Percentiles rank a stretch among this genome's conserved stretches.
phyloP scores from a whole-genome alignment of 495 filamentous ascomycete genomes.

The Tuber indicum region DNA sequence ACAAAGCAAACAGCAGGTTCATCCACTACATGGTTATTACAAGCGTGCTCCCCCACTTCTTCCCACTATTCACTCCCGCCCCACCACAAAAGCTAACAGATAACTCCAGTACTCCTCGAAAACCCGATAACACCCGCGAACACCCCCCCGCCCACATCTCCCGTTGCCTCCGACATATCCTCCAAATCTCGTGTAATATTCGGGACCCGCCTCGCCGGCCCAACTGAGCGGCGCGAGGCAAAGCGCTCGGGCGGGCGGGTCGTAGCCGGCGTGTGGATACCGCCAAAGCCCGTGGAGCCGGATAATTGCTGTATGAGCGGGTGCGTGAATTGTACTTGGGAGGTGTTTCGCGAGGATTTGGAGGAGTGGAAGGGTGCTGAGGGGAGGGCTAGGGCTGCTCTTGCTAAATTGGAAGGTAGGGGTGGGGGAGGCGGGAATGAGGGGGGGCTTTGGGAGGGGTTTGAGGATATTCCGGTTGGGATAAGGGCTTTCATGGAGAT shows the following conservation, averaged over 20 bases:
- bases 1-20: conserved; percentile 19
- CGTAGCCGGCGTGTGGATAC: conserved; percentile 73
- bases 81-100: background rate
- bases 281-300: conserved; percentile 75
- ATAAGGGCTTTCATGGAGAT: conserved; percentile 96
- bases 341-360: conserved; percentile 33
- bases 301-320: conserved; percentile 99
- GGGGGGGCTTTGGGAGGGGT: conserved; percentile 51
- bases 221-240: conserved; percentile 58
- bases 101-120: conserved; percentile 25
- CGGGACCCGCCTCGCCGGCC: conserved; percentile 64
- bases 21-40: conserved; percentile 36
- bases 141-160: conserved; percentile 29
- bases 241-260: conserved; percentile 53
- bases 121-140: conserved; percentile 32
- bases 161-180: conserved; percentile 14
- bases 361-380: conserved; percentile 39
- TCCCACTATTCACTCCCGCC: background rate
- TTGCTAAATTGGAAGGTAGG: conserved; percentile 40
- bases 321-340: conserved; percentile 95
- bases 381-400: conserved; percentile 36
- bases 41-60: conserved; percentile 12
- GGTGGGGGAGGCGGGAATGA: conserved; percentile 70
- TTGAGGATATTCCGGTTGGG: conserved; percentile 64
- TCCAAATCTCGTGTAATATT: conserved; percentile 63